These are phyloP conservation scores for Endocalyx cinctus DNA, from an alignment of 2,329 filamentous ascomycete genomes.

Conservation along the genomic window DNA sequence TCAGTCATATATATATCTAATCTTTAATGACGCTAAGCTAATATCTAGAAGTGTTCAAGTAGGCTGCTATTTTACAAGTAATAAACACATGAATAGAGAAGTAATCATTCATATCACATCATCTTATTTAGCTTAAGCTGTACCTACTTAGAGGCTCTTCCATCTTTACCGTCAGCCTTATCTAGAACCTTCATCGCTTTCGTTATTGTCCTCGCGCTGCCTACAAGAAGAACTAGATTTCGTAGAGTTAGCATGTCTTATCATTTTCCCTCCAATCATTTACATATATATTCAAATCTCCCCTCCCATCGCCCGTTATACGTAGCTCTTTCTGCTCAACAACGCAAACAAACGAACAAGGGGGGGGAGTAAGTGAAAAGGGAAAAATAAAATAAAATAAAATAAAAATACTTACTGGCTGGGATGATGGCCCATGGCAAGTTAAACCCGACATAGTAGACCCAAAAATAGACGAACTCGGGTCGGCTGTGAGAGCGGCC, in stretches of 20 bases:
- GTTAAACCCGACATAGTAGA: constrained; percentile 60
- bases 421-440: constrained; percentile 57
- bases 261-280: neutral
- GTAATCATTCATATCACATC: constrained; percentile 8
- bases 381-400: neutral
- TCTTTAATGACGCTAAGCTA: neutral
- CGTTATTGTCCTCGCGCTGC: constrained; percentile 21
- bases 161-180: constrained; percentile 13
- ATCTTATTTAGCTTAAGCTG: constrained; percentile 18
- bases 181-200: constrained; percentile 21
- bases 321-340: no score
- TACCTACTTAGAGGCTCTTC: neutral
- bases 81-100: neutral
- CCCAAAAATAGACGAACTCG: constrained; percentile 58
- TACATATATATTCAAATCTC: neutral
- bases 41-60: neutral
- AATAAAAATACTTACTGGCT: constrained; percentile 38
- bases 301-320: neutral
- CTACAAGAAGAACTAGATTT: constrained; percentile 21
- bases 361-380: neutral
- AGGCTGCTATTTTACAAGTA: neutral
- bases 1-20: neutral
- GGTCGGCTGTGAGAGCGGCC: constrained; percentile 52
- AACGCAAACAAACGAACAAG: no score
- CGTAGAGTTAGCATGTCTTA: neutral